Evolutionary conservation across 495 filamentous ascomycete genomes (phyloP), one percentile per base, ranked within the genome.

Genomic region (Annulohypoxylon bovei): DNA sequence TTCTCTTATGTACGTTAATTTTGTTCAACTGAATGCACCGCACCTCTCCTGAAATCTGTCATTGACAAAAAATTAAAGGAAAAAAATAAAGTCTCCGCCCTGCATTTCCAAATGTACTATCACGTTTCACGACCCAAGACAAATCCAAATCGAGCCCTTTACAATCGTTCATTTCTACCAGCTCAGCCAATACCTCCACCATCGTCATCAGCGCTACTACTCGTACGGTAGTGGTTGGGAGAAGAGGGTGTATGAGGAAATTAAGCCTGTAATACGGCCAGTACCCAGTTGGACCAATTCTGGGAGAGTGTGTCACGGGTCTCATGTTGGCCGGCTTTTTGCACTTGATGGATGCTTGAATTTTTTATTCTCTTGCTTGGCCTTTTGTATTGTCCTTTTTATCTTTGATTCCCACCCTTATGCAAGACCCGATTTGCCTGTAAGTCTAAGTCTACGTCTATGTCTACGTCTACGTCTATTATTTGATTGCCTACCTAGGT

Each of bases 371-470:
- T 53, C 54, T 70, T 68, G 61, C 54, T 70, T 68, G 61, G 47
- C 64, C 61, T 57, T 67, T 72, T 63, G 61, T 72, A 65, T 65
- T 56, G 61, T 57, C 40, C 18, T 47, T 56, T 57, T 18, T 46
- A 54, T 54, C 59, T 37, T 27, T 53, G 25, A 54, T 70, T 73
- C 62, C 66, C 67, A 73, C 71, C 70, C 71, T 70, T 70, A 73
- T 73, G 71, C 71, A 67, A 70, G 66, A 70, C 67, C 66, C 52
- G 37, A 68, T 72, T 72, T 68, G 70, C 70, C 68, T 50, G 70
- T 72, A 72, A 72, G 70, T 72, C 56, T 40, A 62, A 9, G 33
- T 35, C 12, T 12, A 35, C 39, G 39, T 16, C n/a, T 20, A 44
- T 3, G 42, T 47, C 47, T 25, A 53, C 28, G 12, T 33, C 27